Conservation (phyloP, 163 green algal genomes). For the Trebouxiophyceae sp. region DNA sequence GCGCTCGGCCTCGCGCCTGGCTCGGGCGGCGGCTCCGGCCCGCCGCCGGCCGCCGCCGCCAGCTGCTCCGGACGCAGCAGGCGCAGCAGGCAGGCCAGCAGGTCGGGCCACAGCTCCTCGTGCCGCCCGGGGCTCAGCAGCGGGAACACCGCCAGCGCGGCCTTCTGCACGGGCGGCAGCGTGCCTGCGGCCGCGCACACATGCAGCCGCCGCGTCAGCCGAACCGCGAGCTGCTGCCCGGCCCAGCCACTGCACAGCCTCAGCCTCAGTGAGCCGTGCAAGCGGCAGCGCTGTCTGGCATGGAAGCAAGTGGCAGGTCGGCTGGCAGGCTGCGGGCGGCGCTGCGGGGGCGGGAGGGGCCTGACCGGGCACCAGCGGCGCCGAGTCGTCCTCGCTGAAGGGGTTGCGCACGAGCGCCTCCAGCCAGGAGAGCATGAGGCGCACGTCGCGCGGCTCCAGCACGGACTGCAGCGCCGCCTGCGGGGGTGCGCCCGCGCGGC, state of each 20-base stretch:
- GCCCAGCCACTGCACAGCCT: constrained; percentile 1
- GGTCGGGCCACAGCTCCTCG: constrained; percentile 18
- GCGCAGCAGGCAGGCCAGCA: constrained; percentile 31
- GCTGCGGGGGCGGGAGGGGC: no score
- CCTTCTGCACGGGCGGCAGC: constrained; percentile 67
- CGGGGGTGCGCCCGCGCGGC: neutral
- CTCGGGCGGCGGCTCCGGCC: neutral
- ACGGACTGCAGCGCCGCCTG: constrained; percentile 20
- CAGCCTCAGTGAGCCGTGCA: no score
- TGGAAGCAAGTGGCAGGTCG: no score
- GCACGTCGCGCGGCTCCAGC: constrained; percentile 39
- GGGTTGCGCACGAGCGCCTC: constrained; percentile 55
- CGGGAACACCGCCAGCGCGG: constrained; percentile 34
- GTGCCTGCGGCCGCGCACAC: constrained; percentile 26
- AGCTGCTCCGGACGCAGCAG: constrained; percentile 24
- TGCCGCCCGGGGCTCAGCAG: constrained; percentile 18
- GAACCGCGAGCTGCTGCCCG: no score
- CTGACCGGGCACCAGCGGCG: constrained; percentile 6
- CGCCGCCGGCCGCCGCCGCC: neutral
- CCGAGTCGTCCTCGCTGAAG: constrained; percentile 44
- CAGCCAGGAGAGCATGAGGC: constrained; percentile 50
- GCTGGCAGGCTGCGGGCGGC: no score
- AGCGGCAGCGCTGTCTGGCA: neutral
- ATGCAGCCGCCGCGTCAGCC: no score
- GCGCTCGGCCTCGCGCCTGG: neutral